A percentile compares a stretch with the other conserved stretches of the same genome.
phyloP scores from a whole-genome alignment of 73 alveolate species.

The Paramecium caudatum region DNA sequence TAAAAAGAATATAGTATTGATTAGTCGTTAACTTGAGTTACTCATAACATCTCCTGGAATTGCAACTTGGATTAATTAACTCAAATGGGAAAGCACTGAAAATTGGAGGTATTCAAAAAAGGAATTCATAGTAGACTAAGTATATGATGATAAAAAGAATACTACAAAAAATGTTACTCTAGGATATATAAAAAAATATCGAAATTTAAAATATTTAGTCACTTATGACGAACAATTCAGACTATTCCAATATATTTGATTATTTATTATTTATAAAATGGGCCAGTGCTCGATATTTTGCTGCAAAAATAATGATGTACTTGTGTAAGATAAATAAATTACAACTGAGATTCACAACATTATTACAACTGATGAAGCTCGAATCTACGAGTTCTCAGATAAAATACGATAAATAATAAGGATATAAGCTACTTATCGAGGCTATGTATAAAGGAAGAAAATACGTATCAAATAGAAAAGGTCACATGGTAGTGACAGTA shows the following conservation, averaged over 20 bases:
- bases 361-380: background rate
- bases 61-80: background rate
- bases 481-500: background rate
- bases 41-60: background rate
- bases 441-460: background rate
- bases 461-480: background rate
- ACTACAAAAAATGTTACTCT: background rate
- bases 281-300: too few species aligned
- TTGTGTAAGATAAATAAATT: background rate
- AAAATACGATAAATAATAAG: background rate
- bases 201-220: constrained; percentile 4
- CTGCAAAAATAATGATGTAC: background rate
- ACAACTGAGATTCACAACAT: background rate
- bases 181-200: constrained; percentile 26
- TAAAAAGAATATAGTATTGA: background rate
- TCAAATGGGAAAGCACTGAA: background rate
- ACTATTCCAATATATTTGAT: too few species aligned
- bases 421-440: constrained; percentile 4
- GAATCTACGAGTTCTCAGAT: background rate
- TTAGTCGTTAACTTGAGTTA: background rate
- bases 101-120: background rate
- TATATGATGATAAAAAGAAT: background rate
- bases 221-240: too few species aligned
- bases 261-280: too few species aligned
- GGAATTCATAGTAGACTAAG: background rate